Evolutionary conservation across 2,329 filamentous ascomycete genomes (phyloP).

Genomic region (Emmonsia crescens): DNA sequence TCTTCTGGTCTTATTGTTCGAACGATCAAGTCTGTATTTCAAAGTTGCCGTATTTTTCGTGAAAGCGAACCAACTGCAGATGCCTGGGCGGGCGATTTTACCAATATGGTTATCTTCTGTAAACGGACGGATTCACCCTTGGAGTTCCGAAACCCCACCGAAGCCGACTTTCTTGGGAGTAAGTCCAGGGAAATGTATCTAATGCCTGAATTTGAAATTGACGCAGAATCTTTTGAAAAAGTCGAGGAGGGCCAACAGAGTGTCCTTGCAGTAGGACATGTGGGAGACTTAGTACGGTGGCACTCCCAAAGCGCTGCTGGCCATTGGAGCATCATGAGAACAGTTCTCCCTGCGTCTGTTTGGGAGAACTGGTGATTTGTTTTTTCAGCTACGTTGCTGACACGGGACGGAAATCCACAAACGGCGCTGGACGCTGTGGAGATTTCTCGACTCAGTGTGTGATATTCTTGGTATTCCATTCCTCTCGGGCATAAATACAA

Average conservation of each 20-base stretch:
- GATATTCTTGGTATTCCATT: constrained; percentile 1
- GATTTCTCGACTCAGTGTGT: background rate
- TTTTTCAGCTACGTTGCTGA: background rate
- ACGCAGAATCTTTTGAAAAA: constrained; percentile 27
- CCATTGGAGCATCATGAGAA: constrained; percentile 89
- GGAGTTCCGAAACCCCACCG: constrained; percentile 54
- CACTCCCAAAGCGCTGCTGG: constrained; percentile 67
- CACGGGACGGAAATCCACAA: background rate
- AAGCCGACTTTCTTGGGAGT: constrained; percentile 61
- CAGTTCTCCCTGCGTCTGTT: constrained; percentile 61
- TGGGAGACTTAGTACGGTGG: constrained; percentile 55
- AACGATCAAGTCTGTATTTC: constrained; percentile 74
- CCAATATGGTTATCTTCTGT: constrained; percentile 96
- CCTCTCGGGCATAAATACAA: background rate
- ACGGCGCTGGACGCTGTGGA: background rate
- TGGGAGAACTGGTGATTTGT: constrained; percentile 77
- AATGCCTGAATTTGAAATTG: constrained; percentile 60
- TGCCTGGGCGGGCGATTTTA: constrained; percentile 56
- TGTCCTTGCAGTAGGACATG: constrained; percentile 41
- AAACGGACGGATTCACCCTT: constrained; percentile 50
- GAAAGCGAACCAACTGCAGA: constrained; percentile 52
- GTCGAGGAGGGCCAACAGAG: constrained; percentile 36
- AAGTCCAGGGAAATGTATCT: constrained; percentile 59
- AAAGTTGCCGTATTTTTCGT: constrained; percentile 82
- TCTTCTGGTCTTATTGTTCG: constrained; percentile 67